Percentiles rank a stretch among this genome's conserved stretches.
Conservation (phyloP, 805 yeast genomes). For the Hermanozyma aechmeae region DNA sequence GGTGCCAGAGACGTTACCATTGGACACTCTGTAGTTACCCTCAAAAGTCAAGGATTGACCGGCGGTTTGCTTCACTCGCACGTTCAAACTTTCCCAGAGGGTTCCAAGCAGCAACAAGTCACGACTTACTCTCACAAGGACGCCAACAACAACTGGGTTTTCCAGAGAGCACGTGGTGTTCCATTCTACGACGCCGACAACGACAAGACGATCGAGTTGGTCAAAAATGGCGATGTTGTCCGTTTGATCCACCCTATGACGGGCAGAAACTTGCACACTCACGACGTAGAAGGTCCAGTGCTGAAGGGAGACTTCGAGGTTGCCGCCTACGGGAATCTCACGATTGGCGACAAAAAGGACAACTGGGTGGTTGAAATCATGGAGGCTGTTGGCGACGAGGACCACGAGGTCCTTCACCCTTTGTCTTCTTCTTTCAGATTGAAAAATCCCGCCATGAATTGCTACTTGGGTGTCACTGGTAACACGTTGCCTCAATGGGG, state of each 20-base stretch:
- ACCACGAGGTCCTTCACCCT: constrained; percentile 55
- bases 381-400: constrained; percentile 49
- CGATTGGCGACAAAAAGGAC: constrained; percentile 63
- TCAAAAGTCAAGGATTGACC: constrained; percentile 34
- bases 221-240: constrained; percentile 52
- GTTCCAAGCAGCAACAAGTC: constrained; percentile 39
- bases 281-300: constrained; percentile 56
- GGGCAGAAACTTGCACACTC: constrained; percentile 63
- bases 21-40: constrained; percentile 37
- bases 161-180: constrained; percentile 40
- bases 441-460: constrained; percentile 56
- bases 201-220: constrained; percentile 22
- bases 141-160: constrained; percentile 33
- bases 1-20: constrained; percentile 59
- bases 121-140: constrained; percentile 40
- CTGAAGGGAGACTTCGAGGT: constrained; percentile 49
- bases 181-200: constrained; percentile 21
- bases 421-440: constrained; percentile 77
- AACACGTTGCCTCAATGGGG: constrained; percentile 90
- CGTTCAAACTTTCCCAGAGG: constrained; percentile 37
- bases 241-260: constrained; percentile 58
- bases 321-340: constrained; percentile 61
- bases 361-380: constrained; percentile 69
- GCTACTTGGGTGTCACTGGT: constrained; percentile 84
- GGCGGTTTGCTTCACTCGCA: constrained; percentile 40